Conservation (phyloP, 805 yeast species). For the Zygosaccharomyces lentus region DNA sequence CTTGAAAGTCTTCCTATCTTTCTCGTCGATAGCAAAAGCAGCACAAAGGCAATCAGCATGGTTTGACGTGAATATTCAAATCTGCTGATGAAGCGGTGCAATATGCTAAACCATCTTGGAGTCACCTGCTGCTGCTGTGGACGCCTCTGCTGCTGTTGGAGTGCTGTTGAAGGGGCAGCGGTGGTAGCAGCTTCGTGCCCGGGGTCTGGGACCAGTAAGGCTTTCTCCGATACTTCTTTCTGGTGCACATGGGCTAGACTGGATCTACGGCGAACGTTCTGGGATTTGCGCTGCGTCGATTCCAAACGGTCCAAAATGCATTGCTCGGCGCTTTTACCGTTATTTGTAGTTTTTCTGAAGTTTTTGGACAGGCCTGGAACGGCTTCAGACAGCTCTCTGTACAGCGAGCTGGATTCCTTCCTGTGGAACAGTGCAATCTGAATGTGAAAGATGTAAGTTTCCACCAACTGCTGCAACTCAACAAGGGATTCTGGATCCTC, state of each 20-base stretch:
- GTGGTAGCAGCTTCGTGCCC: neutral
- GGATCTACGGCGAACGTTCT: neutral
- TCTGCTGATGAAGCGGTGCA: slow-evolving; percentile 8
- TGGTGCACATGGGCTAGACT: neutral
- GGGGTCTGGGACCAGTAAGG: neutral
- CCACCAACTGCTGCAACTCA: slow-evolving; percentile 9
- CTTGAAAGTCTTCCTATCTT: slow-evolving; percentile 6
- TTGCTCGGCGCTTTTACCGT: slow-evolving; percentile 10
- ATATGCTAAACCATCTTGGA: slow-evolving; percentile 6
- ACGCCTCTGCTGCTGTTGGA: neutral
- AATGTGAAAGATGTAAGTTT: slow-evolving; percentile 16
- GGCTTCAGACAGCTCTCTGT: slow-evolving; percentile 15
- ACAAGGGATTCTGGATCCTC: neutral
- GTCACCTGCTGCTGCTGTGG: slow-evolving; percentile 1
- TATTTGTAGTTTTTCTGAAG: neutral
- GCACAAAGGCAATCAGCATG: slow-evolving; percentile 5
- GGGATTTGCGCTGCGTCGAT: slow-evolving; percentile 6
- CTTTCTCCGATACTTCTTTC: neutral
- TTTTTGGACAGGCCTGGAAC: slow-evolving; percentile 12
- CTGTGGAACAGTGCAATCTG: slow-evolving; percentile 14
- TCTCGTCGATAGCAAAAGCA: slow-evolving; percentile 9
- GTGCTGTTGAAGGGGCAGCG: neutral
- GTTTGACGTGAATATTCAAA: slow-evolving; percentile 7
- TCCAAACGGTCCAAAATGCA: slow-evolving; percentile 11
- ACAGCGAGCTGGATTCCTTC: slow-evolving; percentile 12